These are phyloP conservation scores for Orychophragmus violaceus DNA, from an alignment of 345 rosid genomes.

Conservation along the genomic window DNA sequence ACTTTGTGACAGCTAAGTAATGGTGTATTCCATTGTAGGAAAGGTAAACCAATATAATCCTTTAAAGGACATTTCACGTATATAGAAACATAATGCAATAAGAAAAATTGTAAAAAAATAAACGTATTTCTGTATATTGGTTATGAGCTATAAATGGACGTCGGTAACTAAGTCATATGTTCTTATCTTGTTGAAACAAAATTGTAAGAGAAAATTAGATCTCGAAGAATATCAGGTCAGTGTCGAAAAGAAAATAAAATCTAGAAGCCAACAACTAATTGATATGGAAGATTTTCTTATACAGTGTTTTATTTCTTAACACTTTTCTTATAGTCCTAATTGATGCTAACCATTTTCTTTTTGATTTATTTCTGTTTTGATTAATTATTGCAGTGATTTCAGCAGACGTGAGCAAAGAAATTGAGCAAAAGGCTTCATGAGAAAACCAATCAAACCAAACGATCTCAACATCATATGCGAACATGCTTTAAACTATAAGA, in stretches of 20 bases:
- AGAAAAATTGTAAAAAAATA: neutral
- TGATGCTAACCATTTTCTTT: neutral
- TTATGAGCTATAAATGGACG: too few relatives aligned
- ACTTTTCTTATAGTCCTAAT: neutral
- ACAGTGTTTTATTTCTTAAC: neutral
- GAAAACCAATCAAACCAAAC: conserved; percentile 37
- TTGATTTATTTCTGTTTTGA: neutral
- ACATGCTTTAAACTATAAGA: conserved; percentile 20
- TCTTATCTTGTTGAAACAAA: too few relatives aligned
- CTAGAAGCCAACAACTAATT: neutral
- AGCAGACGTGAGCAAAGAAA: conserved; percentile 35
- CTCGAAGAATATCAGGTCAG: conserved; percentile 1
- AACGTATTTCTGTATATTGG: too few relatives aligned
- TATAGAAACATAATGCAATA: neutral
- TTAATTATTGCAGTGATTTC: conserved; percentile 53
- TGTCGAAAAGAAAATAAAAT: neutral
- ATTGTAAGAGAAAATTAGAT: neutral
- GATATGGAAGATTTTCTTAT: neutral
- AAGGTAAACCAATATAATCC: neutral
- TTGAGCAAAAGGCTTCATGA: conserved; percentile 28
- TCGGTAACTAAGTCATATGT: too few relatives aligned
- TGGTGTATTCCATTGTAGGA: neutral
- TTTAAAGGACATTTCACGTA: neutral
- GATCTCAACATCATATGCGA: conserved; percentile 44
- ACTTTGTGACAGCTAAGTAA: neutral